Evolutionary conservation across 352 stramenopile genomes (phyloP).

Genomic region (Achlya hypogyna): DNA sequence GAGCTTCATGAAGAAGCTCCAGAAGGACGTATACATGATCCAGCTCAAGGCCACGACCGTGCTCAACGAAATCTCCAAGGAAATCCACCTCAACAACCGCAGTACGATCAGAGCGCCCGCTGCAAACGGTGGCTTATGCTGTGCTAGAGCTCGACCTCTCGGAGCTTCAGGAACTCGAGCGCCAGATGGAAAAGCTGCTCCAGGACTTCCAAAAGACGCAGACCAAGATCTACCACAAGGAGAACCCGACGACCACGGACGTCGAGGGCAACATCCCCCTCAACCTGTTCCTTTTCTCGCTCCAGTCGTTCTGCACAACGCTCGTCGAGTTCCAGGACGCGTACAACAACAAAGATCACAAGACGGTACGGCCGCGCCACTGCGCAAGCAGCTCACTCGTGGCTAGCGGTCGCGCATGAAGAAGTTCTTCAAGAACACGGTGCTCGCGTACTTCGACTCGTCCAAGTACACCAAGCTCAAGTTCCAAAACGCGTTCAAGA

Average conservation of each 20-base stretch:
- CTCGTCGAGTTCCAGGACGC: constrained; percentile 57
- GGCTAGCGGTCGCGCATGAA: constrained; percentile 28
- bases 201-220: constrained; percentile 51
- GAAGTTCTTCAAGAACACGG: constrained; percentile 40
- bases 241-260: constrained; percentile 51
- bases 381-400: not conserved
- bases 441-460: constrained; percentile 38
- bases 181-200: constrained; percentile 61
- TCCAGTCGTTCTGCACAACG: constrained; percentile 75
- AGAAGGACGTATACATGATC: constrained; percentile 75
- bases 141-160: constrained; percentile 40
- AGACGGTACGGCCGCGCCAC: constrained; percentile 19
- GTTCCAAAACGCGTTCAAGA: constrained; percentile 43
- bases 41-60: constrained; percentile 54
- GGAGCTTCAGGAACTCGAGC: constrained; percentile 35
- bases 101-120: constrained; percentile 25
- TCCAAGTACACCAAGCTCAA: constrained; percentile 36
- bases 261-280: constrained; percentile 69
- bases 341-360: constrained; percentile 55
- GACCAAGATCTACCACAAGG: constrained; percentile 39
- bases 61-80: constrained; percentile 54
- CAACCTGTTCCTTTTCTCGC: constrained; percentile 76
- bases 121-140: not conserved
- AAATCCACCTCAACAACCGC: constrained; percentile 42
- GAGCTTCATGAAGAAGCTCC: constrained; percentile 67